Evolutionary conservation across 2,329 filamentous ascomycete genomes (phyloP).

Genomic region (Aspergillus ochraceus): DNA sequence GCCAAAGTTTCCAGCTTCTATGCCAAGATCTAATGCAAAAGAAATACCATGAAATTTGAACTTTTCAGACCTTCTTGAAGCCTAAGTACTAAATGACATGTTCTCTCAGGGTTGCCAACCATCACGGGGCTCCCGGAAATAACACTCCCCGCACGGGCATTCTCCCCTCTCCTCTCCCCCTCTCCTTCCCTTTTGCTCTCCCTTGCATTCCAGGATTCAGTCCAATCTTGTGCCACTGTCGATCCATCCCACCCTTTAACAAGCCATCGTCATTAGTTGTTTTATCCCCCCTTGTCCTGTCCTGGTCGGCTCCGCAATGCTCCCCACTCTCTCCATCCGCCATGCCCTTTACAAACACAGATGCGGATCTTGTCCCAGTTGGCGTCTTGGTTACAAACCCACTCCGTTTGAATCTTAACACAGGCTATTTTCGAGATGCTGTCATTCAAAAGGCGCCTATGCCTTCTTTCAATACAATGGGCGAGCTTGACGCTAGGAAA

Average conservation of each 20-base stretch:
- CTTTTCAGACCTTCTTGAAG: too few relatives aligned
- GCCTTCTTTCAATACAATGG: background rate
- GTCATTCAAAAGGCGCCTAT: background rate
- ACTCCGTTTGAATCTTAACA: background rate
- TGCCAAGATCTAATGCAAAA: background rate
- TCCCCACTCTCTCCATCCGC: background rate
- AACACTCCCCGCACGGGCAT: background rate
- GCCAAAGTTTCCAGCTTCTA: background rate
- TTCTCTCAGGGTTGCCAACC: background rate
- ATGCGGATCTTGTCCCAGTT: background rate
- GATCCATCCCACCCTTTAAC: conserved; percentile 4
- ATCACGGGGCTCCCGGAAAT: background rate
- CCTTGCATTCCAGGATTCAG: background rate
- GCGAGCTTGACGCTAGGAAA: background rate
- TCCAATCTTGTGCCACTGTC: conserved; percentile 4
- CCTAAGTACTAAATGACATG: background rate
- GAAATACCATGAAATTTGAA: background rate
- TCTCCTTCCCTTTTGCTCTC: background rate
- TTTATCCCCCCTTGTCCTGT: background rate
- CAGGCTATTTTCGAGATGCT: background rate
- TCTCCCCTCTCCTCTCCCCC: background rate
- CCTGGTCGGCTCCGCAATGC: background rate
- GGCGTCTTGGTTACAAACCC: background rate
- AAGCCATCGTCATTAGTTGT: background rate
- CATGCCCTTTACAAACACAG: background rate